Evolutionary conservation across 495 filamentous ascomycete species (phyloP), one percentile per base, ranked within the genome.

Genomic region (Xylaria bambusicola): DNA sequence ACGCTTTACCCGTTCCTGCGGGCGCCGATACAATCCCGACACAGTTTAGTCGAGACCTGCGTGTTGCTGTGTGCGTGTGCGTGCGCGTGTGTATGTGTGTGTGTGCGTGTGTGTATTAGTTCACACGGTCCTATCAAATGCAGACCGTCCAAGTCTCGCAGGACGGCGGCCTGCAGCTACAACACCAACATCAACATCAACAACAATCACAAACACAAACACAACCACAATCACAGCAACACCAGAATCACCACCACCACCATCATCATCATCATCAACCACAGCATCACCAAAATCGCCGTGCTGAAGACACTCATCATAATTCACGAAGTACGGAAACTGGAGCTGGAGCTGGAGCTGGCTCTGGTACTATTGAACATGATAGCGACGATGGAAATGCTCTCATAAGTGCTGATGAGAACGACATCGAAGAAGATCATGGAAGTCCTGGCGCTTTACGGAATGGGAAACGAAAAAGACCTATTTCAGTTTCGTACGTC

Each of bases 401-500:
- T n/a, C 54, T 68, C 24, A 62, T 69, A 54, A 68, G 66, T 59
- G 66, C 61, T 29, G 68, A 71, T 41, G 68, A 71, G 29, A 58
- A 51, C 44, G 56, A 77, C 47, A 67, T 71, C 21, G 72, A 77
- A 26, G 71, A 73, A 33, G 68, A 75, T 24, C 64, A 72, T 58
- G 77, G 77, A 33, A 67, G 66, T 41, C 61, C 73, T 17, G 73
- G 75, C 36, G 67, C 66, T 46, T 59, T 71, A 26, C 69, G 67
- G 12, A 68, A 59, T 40, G 77, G 76, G 47, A 80, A 80, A 63
- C 72, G 79, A 56, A 85, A 85, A 65, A 72, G 82, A 45, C 83
- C 82, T n/a, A 77, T 83, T 56, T 82, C 81, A 55, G 84, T 85
- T 17, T 84, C 81, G 72, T 82, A 69, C 68, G 79, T 77, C n/a